phyloP scores from a whole-genome alignment of 306 rosid species.

The Canavalia ensiformis region DNA sequence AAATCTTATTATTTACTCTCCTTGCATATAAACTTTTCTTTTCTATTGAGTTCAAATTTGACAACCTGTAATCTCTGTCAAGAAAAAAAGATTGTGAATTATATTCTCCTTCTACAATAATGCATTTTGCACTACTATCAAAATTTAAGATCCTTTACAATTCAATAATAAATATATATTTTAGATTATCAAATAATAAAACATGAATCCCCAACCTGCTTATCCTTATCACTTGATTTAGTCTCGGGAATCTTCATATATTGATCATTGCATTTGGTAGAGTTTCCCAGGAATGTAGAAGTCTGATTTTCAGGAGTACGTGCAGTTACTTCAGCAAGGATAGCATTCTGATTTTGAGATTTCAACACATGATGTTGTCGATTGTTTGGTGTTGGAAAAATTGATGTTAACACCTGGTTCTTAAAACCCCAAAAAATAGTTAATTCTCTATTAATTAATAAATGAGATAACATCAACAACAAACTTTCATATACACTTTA shows the following conservation, averaged over 20 bases:
- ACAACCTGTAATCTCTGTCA: neutral
- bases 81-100: constrained; percentile 26
- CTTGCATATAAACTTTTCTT: neutral
- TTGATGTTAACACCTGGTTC: constrained; percentile 47
- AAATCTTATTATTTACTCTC: constrained; percentile 19
- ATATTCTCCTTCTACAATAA: neutral
- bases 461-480: constrained; percentile 34
- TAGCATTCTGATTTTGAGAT: constrained; percentile 50
- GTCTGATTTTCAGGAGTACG: constrained; percentile 41
- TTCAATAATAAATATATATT: constrained; percentile 28
- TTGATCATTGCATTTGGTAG: constrained; percentile 30
- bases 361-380: constrained; percentile 42
- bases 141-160: constrained; percentile 27
- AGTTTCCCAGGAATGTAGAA: constrained; percentile 37
- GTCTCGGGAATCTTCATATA: constrained; percentile 37
- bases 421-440: neutral
- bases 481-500: constrained; percentile 22
- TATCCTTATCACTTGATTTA: constrained; percentile 45
- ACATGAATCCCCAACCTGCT: constrained; percentile 51
- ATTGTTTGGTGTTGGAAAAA: constrained; percentile 52
- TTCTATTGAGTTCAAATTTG: neutral
- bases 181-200: constrained; percentile 28
- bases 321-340: constrained; percentile 43
- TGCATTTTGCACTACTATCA: constrained; percentile 12
- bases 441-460: neutral